Evolutionary conservation across 192 early-diverging fungal genomes (phyloP).

Genomic region (Coemansia sp.): DNA sequence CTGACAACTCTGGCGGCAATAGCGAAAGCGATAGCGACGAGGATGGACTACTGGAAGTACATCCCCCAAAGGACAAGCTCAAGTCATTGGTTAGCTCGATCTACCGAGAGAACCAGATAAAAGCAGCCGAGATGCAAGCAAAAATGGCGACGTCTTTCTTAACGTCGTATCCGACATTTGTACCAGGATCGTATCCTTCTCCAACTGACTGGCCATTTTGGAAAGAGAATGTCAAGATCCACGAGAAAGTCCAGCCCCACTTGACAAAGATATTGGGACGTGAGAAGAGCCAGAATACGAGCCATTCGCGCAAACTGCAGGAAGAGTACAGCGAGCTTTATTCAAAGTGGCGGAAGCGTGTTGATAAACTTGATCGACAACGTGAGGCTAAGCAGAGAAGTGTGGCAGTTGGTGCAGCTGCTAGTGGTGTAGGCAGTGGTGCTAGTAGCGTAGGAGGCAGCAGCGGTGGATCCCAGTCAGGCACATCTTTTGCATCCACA

Average conservation of each 20-base stretch:
- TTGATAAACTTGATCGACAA: conserved; percentile 49
- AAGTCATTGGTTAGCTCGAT: conserved; percentile 18
- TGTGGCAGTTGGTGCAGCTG: conserved; percentile 4
- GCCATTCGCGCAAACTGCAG: conserved; percentile 29
- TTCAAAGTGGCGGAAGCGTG: conserved; percentile 44
- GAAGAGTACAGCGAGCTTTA: conserved; percentile 46
- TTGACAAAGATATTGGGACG: conserved; percentile 26
- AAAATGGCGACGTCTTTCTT: conserved; percentile 33
- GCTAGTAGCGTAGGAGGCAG: conserved; percentile 1
- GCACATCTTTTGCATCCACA: conserved; percentile 11
- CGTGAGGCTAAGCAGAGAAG: conserved; percentile 37
- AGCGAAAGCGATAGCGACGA: conserved; percentile 7
- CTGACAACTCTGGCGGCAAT: background rate
- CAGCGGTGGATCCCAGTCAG: conserved; percentile 5
- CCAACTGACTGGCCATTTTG: conserved; percentile 53
- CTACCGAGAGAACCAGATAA: conserved; percentile 42
- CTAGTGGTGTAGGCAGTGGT: background rate
- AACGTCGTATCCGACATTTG: conserved; percentile 28
- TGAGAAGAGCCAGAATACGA: conserved; percentile 16
- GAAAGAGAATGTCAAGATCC: conserved; percentile 28
- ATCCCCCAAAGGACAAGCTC: conserved; percentile 12
- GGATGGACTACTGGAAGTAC: background rate
- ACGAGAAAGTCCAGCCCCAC: conserved; percentile 26
- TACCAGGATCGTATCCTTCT: conserved; percentile 34
- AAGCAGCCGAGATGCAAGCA: conserved; percentile 28